Evolutionary conservation across 2,329 filamentous ascomycete genomes (phyloP), one percentile per base, ranked within the genome.

Genomic region (Claviceps quebecensis): DNA sequence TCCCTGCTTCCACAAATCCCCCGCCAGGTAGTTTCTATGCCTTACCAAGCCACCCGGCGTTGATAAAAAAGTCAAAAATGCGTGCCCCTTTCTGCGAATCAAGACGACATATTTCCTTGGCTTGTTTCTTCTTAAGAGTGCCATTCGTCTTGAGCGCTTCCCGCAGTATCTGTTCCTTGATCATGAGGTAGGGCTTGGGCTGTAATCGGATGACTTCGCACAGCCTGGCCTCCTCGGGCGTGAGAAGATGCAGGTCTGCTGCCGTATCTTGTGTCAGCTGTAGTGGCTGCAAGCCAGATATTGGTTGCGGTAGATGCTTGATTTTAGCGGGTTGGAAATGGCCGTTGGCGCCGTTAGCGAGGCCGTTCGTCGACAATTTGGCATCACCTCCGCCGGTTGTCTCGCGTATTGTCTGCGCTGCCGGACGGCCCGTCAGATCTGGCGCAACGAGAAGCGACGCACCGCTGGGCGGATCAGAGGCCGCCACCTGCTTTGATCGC

Each of bases 1-100:
- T 34, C 9, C 9, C 9, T 17, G 39, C 7, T 43, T 22, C 36
- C 45, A 6, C 17, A 6, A 13, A n/a, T 4, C 7, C 36, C 36
- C 34, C 14, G 26, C n/a, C 37, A 5, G 45, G 26, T 14, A n/a
- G 17, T 41, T 34, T 17, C 26, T 43, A 94, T 26, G 83, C 86
- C 72, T 94, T 93, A 36, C 83, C 85, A 54, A 97, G 83, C 89
- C 91, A 97, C 2, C 91, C 93, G 52, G 83, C 83, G 63, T 89
- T 87, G 56, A 95, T 86, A 70, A 96, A 90, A 65, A 96, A 97
- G 66, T 97, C 93, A 68, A 91, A 96, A 53, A 97, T 81, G 57
- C 87, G 78, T 17, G 85, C 83, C 0, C 86, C 84, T 66, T 96
- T 97, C 56, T 86, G 85, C 9, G 81, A 79, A 61, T 97, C 91